A percentile compares a stretch with the other conserved stretches of the same genome.
Conservation (phyloP, 176 grass and related monocot species). For the Oryza meridionalis region DNA sequence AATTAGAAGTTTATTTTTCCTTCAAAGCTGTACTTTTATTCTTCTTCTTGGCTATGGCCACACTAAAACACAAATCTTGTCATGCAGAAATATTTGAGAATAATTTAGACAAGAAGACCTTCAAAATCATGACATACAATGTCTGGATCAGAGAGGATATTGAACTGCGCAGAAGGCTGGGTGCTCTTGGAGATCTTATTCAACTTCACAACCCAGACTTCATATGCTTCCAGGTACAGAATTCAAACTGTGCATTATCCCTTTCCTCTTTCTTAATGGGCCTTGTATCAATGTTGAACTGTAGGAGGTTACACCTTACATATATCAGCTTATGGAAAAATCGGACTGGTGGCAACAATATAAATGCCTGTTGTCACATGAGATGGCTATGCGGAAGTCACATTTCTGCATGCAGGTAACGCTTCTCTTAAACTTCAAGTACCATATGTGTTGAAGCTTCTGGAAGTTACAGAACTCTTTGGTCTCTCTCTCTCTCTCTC, state of each 20-base stretch:
- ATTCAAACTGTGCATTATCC: constrained; percentile 14
- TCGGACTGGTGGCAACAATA: constrained; percentile 87
- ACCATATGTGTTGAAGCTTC: background rate
- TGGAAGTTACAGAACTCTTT: background rate
- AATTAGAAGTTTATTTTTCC: background rate
- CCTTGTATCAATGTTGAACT: constrained; percentile 40
- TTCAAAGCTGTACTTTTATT: background rate
- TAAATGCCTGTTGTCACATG: constrained; percentile 55
- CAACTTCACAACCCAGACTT: constrained; percentile 65
- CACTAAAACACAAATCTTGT: constrained; percentile 26
- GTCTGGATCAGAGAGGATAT: constrained; percentile 92
- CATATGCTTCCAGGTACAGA: constrained; percentile 75
- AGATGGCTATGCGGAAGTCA: constrained; percentile 49
- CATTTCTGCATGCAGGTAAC: constrained; percentile 94
- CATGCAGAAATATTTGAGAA: constrained; percentile 25
- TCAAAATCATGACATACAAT: constrained; percentile 94
- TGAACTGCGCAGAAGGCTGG: constrained; percentile 70
- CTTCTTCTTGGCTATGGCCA: constrained; percentile 5
- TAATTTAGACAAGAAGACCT: constrained; percentile 41
- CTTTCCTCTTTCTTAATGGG: background rate
- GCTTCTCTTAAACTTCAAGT: constrained; percentile 8
- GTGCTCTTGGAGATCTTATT: constrained; percentile 71
- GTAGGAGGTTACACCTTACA: constrained; percentile 84
- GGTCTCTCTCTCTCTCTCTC: background rate
- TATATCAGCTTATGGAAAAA: constrained; percentile 64